These are phyloP conservation scores for Fraxinus excelsior DNA, from an alignment of 257 asterid species.

Conservation along the genomic window DNA sequence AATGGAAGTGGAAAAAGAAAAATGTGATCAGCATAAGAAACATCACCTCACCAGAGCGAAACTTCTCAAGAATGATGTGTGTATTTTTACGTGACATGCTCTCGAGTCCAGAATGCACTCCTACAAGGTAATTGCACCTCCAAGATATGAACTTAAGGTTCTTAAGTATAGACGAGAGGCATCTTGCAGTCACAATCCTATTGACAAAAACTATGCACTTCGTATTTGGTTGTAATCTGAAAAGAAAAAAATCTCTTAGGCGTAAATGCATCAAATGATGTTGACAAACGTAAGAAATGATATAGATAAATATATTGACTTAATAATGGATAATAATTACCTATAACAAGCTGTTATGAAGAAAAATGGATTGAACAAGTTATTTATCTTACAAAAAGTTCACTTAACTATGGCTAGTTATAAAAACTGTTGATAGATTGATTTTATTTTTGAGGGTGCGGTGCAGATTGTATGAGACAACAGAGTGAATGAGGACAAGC, in stretches of 20 bases:
- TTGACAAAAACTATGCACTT: slow-evolving; percentile 94
- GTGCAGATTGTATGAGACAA: neutral
- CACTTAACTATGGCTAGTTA: neutral
- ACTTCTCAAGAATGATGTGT: slow-evolving; percentile 68
- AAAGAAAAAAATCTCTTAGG: slow-evolving; percentile 28
- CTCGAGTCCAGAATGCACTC: slow-evolving; percentile 73
- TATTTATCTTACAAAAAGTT: neutral
- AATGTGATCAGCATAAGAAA: slow-evolving; percentile 18
- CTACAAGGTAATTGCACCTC: slow-evolving; percentile 89
- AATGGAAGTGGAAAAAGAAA: slow-evolving; percentile 16
- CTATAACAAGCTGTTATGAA: neutral
- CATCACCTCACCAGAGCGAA: slow-evolving; percentile 92
- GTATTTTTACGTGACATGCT: slow-evolving; percentile 69
- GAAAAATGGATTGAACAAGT: neutral
- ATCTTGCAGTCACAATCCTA: slow-evolving; percentile 89
- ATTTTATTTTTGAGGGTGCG: neutral
- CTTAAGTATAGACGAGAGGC: slow-evolving; percentile 65
- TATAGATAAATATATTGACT: slow-evolving; percentile 5
- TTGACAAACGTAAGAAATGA: neutral
- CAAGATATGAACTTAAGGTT: slow-evolving; percentile 70
- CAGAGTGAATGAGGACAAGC: neutral
- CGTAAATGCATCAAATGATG: slow-evolving; percentile 12
- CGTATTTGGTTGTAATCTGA: slow-evolving; percentile 83
- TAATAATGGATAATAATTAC: neutral
- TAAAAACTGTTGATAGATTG: neutral